Evolutionary conservation across 2,329 filamentous ascomycete genomes (phyloP).

Genomic region (Colletotrichum sp.): DNA sequence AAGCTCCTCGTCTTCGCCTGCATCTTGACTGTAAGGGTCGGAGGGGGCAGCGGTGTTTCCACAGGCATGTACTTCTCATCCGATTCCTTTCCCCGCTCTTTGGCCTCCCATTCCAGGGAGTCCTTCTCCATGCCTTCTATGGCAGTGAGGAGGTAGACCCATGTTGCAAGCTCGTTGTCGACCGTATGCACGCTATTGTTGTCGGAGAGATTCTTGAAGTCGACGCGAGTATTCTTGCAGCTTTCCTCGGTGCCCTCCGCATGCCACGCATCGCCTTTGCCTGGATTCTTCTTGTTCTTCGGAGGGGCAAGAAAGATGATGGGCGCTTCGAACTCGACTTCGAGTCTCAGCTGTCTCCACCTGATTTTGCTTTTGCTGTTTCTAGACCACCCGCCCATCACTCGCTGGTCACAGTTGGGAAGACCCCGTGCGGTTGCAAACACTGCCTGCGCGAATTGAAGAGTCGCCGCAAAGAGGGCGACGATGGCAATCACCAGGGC

Average conservation of each 20-base stretch:
- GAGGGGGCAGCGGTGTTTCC: not conserved
- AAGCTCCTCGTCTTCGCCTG: not conserved
- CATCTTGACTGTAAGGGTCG: not conserved
- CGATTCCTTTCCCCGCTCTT: not conserved
- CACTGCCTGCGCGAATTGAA: constrained; percentile 5
- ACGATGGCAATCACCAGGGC: constrained; percentile 3
- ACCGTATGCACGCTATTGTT: not conserved
- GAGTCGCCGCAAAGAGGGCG: not conserved
- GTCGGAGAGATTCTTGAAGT: too few species aligned
- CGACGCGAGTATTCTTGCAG: not conserved
- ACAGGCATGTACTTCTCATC: not conserved
- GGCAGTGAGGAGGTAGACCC: not conserved
- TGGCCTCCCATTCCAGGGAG: not conserved
- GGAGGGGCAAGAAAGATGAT: constrained; percentile 4
- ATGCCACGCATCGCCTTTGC: not conserved
- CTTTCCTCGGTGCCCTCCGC: not conserved
- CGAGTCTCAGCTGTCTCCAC: not conserved
- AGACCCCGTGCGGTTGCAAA: not conserved
- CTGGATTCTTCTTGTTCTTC: not conserved
- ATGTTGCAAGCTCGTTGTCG: not conserved
- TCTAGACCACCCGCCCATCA: constrained; percentile 7
- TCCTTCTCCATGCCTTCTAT: constrained; percentile 7
- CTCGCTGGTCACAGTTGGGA: not conserved
- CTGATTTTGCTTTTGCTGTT: not conserved
- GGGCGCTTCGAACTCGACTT: constrained; percentile 8